These are phyloP conservation scores for Catharanthus roseus DNA, from an alignment of 257 asterid species.

Conservation along the genomic window DNA sequence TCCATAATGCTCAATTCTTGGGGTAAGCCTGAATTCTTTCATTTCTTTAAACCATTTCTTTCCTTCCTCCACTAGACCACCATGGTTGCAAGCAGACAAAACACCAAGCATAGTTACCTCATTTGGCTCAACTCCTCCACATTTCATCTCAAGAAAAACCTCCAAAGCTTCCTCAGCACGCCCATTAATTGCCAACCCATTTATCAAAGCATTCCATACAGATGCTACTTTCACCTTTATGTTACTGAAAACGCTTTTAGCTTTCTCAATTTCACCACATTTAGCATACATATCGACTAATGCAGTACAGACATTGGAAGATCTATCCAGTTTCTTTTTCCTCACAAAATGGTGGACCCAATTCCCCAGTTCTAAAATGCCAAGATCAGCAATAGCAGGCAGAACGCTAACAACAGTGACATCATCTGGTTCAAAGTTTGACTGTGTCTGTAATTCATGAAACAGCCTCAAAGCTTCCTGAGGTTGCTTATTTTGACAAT, in stretches of 20 bases:
- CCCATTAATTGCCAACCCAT: slow-evolving; percentile 85
- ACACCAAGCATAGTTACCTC: slow-evolving; percentile 80
- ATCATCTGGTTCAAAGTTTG: slow-evolving; percentile 53
- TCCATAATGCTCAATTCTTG: slow-evolving; percentile 75
- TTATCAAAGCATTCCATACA: slow-evolving; percentile 88
- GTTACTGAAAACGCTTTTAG: slow-evolving; percentile 50
- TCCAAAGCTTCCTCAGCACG: slow-evolving; percentile 66
- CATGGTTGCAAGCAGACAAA: slow-evolving; percentile 89
- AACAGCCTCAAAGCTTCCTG: slow-evolving; percentile 62
- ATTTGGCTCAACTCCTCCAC: slow-evolving; percentile 46
- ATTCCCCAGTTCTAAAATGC: slow-evolving; percentile 78
- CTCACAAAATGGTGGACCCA: slow-evolving; percentile 57
- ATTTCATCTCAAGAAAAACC: slow-evolving; percentile 54
- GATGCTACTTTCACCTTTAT: slow-evolving; percentile 45
- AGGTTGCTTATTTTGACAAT: slow-evolving; percentile 60
- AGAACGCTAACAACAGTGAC: slow-evolving; percentile 72
- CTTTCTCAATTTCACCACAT: slow-evolving; percentile 69
- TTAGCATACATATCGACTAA: slow-evolving; percentile 88
- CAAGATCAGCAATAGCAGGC: slow-evolving; percentile 87
- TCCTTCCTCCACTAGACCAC: slow-evolving; percentile 90
- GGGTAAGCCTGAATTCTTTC: slow-evolving; percentile 44
- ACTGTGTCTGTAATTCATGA: slow-evolving; percentile 42
- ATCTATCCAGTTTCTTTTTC: slow-evolving; percentile 56
- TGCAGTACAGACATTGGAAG: slow-evolving; percentile 73
- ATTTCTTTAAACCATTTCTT: slow-evolving; percentile 64